Evolutionary conservation across 2,329 filamentous ascomycete species (phyloP).

Genomic region (Penicillium decumbens): DNA sequence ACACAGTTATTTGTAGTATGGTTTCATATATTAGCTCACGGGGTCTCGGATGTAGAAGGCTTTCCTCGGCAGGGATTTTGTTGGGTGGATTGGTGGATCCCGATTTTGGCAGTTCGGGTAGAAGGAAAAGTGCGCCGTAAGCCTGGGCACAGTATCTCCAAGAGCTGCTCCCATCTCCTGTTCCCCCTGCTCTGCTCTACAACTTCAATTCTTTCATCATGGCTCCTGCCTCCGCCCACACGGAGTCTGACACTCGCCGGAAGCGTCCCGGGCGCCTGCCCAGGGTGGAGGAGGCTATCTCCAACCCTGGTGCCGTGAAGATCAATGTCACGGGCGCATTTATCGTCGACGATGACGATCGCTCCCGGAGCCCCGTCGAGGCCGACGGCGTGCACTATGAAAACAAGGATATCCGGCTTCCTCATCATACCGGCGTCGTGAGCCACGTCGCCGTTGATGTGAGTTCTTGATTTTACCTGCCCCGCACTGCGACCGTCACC

Average conservation of each 20-base stretch:
- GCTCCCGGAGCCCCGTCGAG: conserved; percentile 47
- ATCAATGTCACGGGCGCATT: conserved; percentile 97
- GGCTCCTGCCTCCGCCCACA: conserved; percentile 30
- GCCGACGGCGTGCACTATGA: conserved; percentile 62
- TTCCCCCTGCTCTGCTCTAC: conserved; percentile 19
- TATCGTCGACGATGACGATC: conserved; percentile 78
- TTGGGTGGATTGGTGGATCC: conserved; percentile 2
- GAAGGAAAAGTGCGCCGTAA: conserved; percentile 47
- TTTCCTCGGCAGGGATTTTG: conserved; percentile 13
- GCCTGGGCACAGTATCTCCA: conserved; percentile 35
- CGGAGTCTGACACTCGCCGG: conserved; percentile 20
- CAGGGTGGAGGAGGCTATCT: conserved; percentile 45
- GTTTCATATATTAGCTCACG: background rate
- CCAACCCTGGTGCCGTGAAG: conserved; percentile 65
- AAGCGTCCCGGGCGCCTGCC: conserved; percentile 27
- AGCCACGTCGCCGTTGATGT: conserved; percentile 97
- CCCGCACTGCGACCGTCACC: conserved; percentile 23
- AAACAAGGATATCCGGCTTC: conserved; percentile 89
- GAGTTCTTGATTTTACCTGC: conserved; percentile 40
- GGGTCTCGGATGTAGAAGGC: conserved; percentile 4
- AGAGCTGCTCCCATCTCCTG: conserved; percentile 8
- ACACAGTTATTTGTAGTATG: background rate
- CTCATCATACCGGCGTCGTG: conserved; percentile 90
- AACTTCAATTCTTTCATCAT: conserved; percentile 22
- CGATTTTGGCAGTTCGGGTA: conserved; percentile 26